Base-by-base conservation (phyloP, 768 basidiomycete genomes). In the Clitopilus passeckerianus region DNA sequence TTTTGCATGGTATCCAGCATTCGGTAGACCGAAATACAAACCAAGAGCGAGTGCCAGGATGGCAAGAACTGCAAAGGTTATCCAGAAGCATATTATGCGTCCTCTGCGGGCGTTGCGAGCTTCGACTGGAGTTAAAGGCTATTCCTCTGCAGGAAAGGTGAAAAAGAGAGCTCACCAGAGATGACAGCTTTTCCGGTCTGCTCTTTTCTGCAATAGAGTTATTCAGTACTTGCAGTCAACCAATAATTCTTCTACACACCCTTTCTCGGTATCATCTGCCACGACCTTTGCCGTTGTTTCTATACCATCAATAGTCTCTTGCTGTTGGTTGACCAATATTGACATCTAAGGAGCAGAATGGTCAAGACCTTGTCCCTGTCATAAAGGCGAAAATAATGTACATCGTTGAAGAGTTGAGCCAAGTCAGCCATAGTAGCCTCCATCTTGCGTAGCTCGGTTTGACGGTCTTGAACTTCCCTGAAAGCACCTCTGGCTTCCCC, bases 401-500 rank as follows among this genome's bases (percentile, higher is more conserved):
- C 91, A 66, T 98, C 95, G 62, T 80, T 84, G 75, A 95, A 94
- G 65, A 98, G 73, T 67, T 93, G 90, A 3, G 90, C 91, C 54
- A 98, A 79, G 71, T 96, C 93, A n/a, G 83, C 87, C 53, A 96
- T 74, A 3, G 94, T 97, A 65, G 83, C 79, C 71, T 96, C 93
- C 68, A 96, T 93, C 70, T 83, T 85, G 64, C 82, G 81, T 64
- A 98, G 83, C 61, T 97, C 93, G 66, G 87, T 81, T 68, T 95
- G 93, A 34, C 95, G 83, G 59, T 90, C 86, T 69, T 95, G 95
- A 0, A 95, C 93, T 72, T 97, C 95, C 54, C 85, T 81, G 71
- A 89, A 93, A 0, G 91, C 94, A 46, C 83, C 81, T 53, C 92
- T 79, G 15, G 92, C 87, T 64, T 92, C 89, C 33, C 87, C 91